phyloP scores from a whole-genome alignment of 73 alveolate genomes.

The Paramecium biaurelia region DNA sequence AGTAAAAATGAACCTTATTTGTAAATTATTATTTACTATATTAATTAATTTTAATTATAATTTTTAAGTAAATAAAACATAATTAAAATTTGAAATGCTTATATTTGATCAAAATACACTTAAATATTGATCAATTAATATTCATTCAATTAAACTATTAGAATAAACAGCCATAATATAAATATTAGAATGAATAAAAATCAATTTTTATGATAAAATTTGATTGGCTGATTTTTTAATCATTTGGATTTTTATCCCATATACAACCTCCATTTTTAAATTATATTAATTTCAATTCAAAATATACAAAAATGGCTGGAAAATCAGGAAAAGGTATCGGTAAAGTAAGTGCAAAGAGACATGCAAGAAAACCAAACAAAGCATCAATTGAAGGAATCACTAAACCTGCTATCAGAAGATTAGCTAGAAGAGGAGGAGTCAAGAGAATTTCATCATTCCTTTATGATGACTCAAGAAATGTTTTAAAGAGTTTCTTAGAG shows the following conservation, averaged over 20 bases:
- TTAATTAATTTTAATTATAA: background rate
- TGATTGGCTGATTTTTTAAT: conserved; percentile 26
- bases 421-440: conserved; percentile 95
- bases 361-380: conserved; percentile 70
- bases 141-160: background rate
- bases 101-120: background rate
- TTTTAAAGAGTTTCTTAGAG: conserved; percentile 74
- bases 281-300: background rate
- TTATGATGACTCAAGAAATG: conserved; percentile 86
- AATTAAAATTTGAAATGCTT: background rate
- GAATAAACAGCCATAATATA: background rate
- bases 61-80: background rate
- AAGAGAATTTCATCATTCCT: conserved; percentile 82
- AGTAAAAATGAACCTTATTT: background rate
- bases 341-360: conserved; percentile 77
- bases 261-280: background rate
- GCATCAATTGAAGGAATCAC: conserved; percentile 84
- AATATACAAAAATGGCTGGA: conserved; percentile 62
- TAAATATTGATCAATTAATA: background rate
- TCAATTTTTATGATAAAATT: background rate
- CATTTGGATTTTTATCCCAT: background rate
- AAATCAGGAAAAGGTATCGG: conserved; percentile 75
- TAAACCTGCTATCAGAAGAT: conserved; percentile 90
- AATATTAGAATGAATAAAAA: background rate
- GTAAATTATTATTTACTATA: background rate